Conservation (phyloP, 148 eudicot genomes). For the Silene conica region DNA sequence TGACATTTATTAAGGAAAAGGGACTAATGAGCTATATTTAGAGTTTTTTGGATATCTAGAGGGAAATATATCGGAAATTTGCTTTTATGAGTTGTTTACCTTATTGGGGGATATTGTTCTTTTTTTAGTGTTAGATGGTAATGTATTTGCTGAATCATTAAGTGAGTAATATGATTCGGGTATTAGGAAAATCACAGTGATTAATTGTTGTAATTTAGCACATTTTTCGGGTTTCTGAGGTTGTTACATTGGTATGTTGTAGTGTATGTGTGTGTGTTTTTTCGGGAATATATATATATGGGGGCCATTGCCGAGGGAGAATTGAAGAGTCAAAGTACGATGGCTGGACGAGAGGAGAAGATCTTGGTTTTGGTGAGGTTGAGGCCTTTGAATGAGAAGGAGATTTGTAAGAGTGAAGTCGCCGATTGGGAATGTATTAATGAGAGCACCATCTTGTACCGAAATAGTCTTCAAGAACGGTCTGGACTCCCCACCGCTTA, state of each 20-base stretch:
- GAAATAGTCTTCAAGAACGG: slow-evolving; percentile 94
- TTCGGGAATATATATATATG: slow-evolving; percentile 29
- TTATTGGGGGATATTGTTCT: slow-evolving; percentile 24
- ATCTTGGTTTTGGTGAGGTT: slow-evolving; percentile 86
- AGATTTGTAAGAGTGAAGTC: slow-evolving; percentile 62
- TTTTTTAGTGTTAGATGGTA: slow-evolving; percentile 12
- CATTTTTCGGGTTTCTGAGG: slow-evolving; percentile 4
- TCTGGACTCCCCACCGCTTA: slow-evolving; percentile 90
- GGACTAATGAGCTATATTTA: slow-evolving; percentile 29
- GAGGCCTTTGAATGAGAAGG: slow-evolving; percentile 88
- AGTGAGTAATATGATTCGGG: slow-evolving; percentile 30
- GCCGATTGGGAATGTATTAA: slow-evolving; percentile 99
- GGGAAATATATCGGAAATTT: slow-evolving; percentile 29
- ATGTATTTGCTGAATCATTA: slow-evolving; percentile 5
- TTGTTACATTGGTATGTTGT: slow-evolving; percentile 16
- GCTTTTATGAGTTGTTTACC: slow-evolving; percentile 35
- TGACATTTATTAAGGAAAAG: slow-evolving; percentile 8
- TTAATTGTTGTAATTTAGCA: slow-evolving; percentile 18
- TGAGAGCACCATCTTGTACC: slow-evolving; percentile 63
- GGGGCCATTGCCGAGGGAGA: slow-evolving; percentile 68
- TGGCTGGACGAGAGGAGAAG: slow-evolving; percentile 67
- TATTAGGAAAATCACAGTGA: slow-evolving; percentile 17
- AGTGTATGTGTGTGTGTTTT: slow-evolving; percentile 20
- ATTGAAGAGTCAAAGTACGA: slow-evolving; percentile 45
- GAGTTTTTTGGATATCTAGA: slow-evolving; percentile 19